Conservation (phyloP, 352 stramenopile genomes). For the Phytophthora sp. region DNA sequence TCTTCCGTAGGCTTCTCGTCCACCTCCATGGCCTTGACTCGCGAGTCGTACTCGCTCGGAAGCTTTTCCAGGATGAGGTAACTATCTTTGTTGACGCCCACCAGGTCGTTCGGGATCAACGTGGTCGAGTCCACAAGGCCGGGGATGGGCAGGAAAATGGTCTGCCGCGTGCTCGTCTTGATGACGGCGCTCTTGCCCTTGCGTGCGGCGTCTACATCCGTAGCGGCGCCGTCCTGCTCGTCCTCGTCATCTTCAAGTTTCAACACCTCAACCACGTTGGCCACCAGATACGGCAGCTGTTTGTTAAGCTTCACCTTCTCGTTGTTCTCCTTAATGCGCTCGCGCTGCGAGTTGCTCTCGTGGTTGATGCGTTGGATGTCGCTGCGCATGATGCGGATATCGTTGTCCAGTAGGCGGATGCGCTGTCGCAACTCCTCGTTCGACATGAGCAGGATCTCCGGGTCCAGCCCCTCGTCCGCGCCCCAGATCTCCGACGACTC, state of each 20-base stretch:
- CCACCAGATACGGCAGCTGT: conserved; percentile 98
- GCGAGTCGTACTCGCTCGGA: conserved; percentile 97
- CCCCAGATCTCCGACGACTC: conserved; percentile 74
- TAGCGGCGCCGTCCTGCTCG: conserved; percentile 93
- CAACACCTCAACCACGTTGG: conserved; percentile 96
- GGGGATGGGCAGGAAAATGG: conserved; percentile 98
- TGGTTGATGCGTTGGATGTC: conserved; percentile 98
- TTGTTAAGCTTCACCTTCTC: conserved; percentile 99
- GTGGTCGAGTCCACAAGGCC: conserved; percentile 96
- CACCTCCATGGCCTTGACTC: conserved; percentile 98
- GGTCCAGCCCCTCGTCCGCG: conserved; percentile 68
- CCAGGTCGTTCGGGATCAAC: conserved; percentile 96
- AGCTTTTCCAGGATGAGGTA: conserved; percentile 99
- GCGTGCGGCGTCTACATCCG: conserved; percentile 92
- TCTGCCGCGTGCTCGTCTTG: conserved; percentile 98
- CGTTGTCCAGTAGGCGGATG: conserved; percentile 96
- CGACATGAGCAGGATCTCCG: conserved; percentile 95
- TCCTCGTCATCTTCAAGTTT: conserved; percentile 92
- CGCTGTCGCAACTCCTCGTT: conserved; percentile 96
- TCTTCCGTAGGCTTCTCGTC: conserved; percentile 95
- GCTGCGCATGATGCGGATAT: conserved; percentile 97
- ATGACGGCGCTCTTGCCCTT: conserved; percentile 97
- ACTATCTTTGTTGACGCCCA: conserved; percentile 99
- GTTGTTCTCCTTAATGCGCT: conserved; percentile 98
- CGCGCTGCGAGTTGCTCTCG: conserved; percentile 93